A percentile compares a stretch with the other conserved stretches of the same genome.
phyloP scores from a whole-genome alignment of 495 filamentous ascomycete genomes.

The Ramalina intermedia region DNA sequence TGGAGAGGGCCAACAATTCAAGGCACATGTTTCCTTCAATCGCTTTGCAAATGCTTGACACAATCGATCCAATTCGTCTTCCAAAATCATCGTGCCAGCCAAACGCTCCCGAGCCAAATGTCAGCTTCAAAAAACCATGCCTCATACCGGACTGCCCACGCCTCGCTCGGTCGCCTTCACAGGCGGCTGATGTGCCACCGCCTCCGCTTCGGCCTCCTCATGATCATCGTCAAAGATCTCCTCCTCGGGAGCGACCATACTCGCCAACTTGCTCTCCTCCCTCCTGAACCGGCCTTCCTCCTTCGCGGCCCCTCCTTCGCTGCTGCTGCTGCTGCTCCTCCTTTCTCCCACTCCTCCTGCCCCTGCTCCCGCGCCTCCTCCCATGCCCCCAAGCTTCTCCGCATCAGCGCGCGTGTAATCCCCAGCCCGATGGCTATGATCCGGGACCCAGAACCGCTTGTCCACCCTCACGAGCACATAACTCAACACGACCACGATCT shows the following conservation, averaged over 20 bases:
- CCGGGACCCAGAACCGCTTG: conserved; percentile 55
- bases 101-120: too few relatives aligned
- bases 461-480: conserved; percentile 58
- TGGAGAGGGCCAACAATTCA: too few relatives aligned
- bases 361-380: not conserved
- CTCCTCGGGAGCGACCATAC: conserved; percentile 11
- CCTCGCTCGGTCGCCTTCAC: too few relatives aligned
- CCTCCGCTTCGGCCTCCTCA: too few relatives aligned
- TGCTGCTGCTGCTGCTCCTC: not conserved
- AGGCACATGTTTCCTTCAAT: too few relatives aligned
- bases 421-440: conserved; percentile 20
- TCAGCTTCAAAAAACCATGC: too few relatives aligned
- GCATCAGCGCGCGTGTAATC: conserved; percentile 11
- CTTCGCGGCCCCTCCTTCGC: not conserved
- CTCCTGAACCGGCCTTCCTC: not conserved
- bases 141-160: too few relatives aligned
- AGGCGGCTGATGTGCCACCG: too few relatives aligned
- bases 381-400: not conserved
- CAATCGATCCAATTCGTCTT: too few relatives aligned
- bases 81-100: too few relatives aligned
- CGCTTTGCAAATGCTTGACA: too few relatives aligned
- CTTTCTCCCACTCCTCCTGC: not conserved
- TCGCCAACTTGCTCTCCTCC: not conserved
- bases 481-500: conserved; percentile 49
- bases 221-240: conserved; percentile 13